Percentiles rank a stretch among this genome's conserved stretches.
Conservation (phyloP, 1,284 basidiomycete genomes). For the Cystobasidium sp. region DNA sequence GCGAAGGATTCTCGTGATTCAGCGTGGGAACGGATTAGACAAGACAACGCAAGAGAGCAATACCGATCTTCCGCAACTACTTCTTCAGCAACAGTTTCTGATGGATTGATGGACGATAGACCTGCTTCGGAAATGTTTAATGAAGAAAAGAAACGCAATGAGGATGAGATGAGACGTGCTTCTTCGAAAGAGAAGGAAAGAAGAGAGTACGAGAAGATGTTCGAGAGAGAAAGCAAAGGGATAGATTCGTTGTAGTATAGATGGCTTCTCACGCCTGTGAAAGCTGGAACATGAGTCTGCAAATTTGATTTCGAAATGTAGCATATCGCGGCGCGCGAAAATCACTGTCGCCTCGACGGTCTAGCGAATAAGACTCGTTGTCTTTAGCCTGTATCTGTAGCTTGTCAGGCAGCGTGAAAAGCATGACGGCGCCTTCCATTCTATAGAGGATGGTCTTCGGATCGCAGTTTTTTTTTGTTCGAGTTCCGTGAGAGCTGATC, state of each 20-base stretch:
- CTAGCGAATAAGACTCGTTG: too few species aligned
- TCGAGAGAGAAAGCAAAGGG: constrained; percentile 36
- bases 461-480: constrained; percentile 31
- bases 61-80: constrained; percentile 9
- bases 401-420: too few species aligned
- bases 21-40: constrained; percentile 40
- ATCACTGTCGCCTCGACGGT: too few species aligned
- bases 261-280: too few species aligned
- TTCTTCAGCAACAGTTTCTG: not conserved
- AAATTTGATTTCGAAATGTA: too few species aligned
- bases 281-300: too few species aligned
- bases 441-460: constrained; percentile 40
- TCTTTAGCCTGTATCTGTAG: too few species aligned
- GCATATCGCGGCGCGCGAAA: too few species aligned
- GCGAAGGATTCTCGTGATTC: constrained; percentile 28
- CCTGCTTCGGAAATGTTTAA: constrained; percentile 25
- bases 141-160: constrained; percentile 11
- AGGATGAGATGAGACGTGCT: constrained; percentile 29
- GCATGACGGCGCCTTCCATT: not conserved
- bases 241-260: constrained; percentile 13
- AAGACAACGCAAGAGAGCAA: constrained; percentile 25
- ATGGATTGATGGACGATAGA: constrained; percentile 1
- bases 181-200: constrained; percentile 26
- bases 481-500: not conserved
- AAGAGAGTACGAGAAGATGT: constrained; percentile 42